Evolutionary conservation across 164 flowering plant species (phyloP), one percentile per base, ranked within the genome.

Genomic region (Vitis rupestris): DNA sequence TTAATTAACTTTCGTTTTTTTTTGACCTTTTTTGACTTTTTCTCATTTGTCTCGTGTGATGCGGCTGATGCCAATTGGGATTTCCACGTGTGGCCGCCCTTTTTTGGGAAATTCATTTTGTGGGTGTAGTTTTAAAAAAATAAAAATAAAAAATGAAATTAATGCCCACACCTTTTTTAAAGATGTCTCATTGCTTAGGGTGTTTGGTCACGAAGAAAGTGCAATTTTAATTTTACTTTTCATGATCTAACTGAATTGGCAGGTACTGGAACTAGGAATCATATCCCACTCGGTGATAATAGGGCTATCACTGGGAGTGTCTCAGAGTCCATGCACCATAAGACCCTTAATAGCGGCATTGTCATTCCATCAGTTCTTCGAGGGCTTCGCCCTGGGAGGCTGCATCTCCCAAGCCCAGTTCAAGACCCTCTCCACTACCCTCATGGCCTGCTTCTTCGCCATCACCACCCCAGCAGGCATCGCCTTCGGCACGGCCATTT

Each of bases 351-450:
- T 94, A 1, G 98, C 85, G 8, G 99, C 99, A 2, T 70, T 94
- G 13, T 87, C 97, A 14, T 92, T 91, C 84, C 99, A 94, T 64
- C 99, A 94, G 68, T 94, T 94, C 85, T 94, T 94, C 55, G 99
- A 94, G 83, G 98, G 99, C 2, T 94, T 94, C 68, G 99, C 99
- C 0, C 80, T 94, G 0, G 98, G 98, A 31, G 99, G 99, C 61
- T 94, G 99, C 87, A 88, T 92, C 50, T 86, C 98, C 5, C 98
- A 94, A 73, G 98, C 99, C 10, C 85, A 83, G 23, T 86, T 90
- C 59, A 82, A 76, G 51, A 74, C 74, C 53, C 48, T 77, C 0
- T 79, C 85, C 0, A 70, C 98, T 3, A 70, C 86, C 10, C 16
- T 93, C 14, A 94, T 94, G 99, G 97, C 98, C 0, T 83, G 86